Evolutionary conservation across 106 monocot genomes (phyloP).

Genomic region (Amphibolis antarctica): DNA sequence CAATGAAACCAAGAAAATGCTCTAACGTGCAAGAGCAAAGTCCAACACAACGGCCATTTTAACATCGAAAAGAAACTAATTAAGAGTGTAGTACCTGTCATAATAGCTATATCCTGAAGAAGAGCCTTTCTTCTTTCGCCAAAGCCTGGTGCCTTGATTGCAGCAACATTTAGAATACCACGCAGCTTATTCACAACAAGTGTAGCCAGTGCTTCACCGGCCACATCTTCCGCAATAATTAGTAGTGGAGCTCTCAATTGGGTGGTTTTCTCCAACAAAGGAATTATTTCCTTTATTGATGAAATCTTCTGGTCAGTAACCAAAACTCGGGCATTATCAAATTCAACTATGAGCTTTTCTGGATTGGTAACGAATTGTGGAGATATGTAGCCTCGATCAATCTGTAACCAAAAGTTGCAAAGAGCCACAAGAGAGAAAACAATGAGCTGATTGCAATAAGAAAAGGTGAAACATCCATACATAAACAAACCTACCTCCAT

Average conservation of each 20-base stretch:
- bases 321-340: slow-evolving; percentile 65
- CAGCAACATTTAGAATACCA: slow-evolving; percentile 69
- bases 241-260: slow-evolving; percentile 57
- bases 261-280: slow-evolving; percentile 55
- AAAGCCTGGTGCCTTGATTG: slow-evolving; percentile 73
- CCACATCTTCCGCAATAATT: slow-evolving; percentile 67
- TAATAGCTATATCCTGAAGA: slow-evolving; percentile 72
- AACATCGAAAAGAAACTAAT: too few species aligned
- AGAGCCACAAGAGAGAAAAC: not conserved
- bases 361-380: slow-evolving; percentile 71
- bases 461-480: not conserved
- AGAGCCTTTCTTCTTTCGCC: slow-evolving; percentile 72
- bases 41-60: not conserved
- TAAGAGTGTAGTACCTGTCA: slow-evolving; percentile 33
- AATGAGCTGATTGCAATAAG: too few species aligned
- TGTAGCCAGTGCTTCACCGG: slow-evolving; percentile 69
- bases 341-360: slow-evolving; percentile 59
- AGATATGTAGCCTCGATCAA: slow-evolving; percentile 69
- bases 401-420: slow-evolving; percentile 22
- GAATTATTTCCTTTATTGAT: slow-evolving; percentile 63
- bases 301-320: slow-evolving; percentile 77
- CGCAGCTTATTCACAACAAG: slow-evolving; percentile 72
- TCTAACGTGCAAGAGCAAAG: not conserved
- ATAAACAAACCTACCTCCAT: slow-evolving; percentile 35
- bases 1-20: too few species aligned